Conservation (phyloP, 1,139 yeast genomes). For the Candida mesenterica region DNA sequence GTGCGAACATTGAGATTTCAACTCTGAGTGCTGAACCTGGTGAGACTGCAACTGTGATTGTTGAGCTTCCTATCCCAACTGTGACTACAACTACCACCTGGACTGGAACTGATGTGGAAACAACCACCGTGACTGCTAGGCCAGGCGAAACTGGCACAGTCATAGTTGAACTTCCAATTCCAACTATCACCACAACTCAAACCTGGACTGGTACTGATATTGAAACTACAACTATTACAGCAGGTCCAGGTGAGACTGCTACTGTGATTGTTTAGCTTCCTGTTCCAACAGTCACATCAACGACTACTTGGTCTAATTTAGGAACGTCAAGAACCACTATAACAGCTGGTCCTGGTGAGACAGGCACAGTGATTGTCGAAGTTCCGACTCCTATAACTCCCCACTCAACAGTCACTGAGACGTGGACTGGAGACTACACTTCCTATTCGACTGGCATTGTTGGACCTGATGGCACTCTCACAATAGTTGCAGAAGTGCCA, state of each 20-base stretch:
- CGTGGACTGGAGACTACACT: slow-evolving; percentile 12
- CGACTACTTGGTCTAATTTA: slow-evolving; percentile 12
- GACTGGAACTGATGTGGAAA: slow-evolving; percentile 7
- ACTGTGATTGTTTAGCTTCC: slow-evolving; percentile 17
- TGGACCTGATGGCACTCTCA: slow-evolving; percentile 8
- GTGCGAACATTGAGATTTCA: not conserved
- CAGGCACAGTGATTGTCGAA: slow-evolving; percentile 9
- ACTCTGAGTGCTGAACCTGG: not conserved
- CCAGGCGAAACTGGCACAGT: slow-evolving; percentile 10
- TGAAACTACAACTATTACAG: slow-evolving; percentile 8
- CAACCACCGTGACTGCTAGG: slow-evolving; percentile 10
- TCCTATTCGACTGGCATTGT: slow-evolving; percentile 10
- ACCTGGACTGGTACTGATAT: slow-evolving; percentile 5
- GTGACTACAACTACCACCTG: slow-evolving; percentile 10
- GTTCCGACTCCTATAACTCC: slow-evolving; percentile 12
- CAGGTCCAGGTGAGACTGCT: slow-evolving; percentile 12
- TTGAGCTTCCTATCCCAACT: slow-evolving; percentile 16
- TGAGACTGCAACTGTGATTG: slow-evolving; percentile 13
- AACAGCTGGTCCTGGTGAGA: slow-evolving; percentile 9
- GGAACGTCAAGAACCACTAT: slow-evolving; percentile 11
- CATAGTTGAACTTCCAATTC: slow-evolving; percentile 12
- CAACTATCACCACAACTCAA: slow-evolving; percentile 1
- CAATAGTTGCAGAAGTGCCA: slow-evolving; percentile 12
- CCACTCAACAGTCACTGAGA: slow-evolving; percentile 12
- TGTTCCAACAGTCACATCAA: slow-evolving; percentile 14